Percentiles rank a stretch among this genome's conserved stretches.
Conservation (phyloP, 2,329 filamentous ascomycete genomes). For the Arthroderma uncinatum region DNA sequence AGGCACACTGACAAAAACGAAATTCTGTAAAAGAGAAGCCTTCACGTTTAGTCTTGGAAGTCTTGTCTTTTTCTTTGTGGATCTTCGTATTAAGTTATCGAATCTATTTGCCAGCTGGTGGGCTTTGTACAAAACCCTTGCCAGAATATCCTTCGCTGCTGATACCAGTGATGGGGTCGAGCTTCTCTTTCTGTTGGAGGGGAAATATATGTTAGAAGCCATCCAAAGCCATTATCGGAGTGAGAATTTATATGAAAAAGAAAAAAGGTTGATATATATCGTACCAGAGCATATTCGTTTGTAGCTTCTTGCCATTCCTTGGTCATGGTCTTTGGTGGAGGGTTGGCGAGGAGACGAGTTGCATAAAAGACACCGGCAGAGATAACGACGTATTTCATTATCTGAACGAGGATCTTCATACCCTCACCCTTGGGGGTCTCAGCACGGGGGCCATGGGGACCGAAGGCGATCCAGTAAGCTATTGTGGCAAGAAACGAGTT, state of each 20-base stretch:
- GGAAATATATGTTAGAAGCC: neutral
- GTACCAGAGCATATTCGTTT: constrained; percentile 88
- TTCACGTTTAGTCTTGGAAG: neutral
- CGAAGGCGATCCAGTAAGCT: constrained; percentile 99
- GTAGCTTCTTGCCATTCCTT: constrained; percentile 93
- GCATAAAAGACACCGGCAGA: constrained; percentile 60
- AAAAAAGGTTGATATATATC: constrained; percentile 19
- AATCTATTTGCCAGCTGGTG: constrained; percentile 22
- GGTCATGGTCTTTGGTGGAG: constrained; percentile 75
- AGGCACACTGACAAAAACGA: neutral
- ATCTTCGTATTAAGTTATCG: constrained; percentile 2
- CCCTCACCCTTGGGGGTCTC: constrained; percentile 71
- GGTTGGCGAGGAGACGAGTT: constrained; percentile 61
- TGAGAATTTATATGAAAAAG: constrained; percentile 5
- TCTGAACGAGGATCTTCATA: constrained; percentile 66
- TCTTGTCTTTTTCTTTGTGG: neutral
- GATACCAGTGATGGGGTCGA: constrained; percentile 79
- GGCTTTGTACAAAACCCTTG: constrained; percentile 64
- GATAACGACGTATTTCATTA: constrained; percentile 53
- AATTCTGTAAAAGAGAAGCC: neutral
- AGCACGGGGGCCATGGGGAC: constrained; percentile 86
- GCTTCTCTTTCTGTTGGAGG: constrained; percentile 57
- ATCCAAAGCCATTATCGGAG: constrained; percentile 13
- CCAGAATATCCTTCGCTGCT: constrained; percentile 67
- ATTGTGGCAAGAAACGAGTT: constrained; percentile 16